phyloP scores from a whole-genome alignment of 495 filamentous ascomycete species.

The Podospora fimiseda region DNA sequence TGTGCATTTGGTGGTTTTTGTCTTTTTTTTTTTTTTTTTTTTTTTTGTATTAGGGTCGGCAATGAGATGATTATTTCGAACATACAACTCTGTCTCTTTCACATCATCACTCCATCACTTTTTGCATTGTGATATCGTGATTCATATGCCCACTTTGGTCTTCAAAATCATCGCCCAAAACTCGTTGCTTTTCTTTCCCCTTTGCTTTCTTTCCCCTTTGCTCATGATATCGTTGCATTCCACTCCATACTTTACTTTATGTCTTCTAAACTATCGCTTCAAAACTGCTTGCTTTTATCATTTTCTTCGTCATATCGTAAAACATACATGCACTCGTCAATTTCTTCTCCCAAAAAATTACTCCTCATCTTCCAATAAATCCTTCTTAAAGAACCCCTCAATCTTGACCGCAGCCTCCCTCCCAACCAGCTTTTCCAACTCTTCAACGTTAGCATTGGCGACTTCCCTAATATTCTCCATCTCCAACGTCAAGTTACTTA shows the following conservation, averaged over 20 bases:
- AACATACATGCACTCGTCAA: neutral
- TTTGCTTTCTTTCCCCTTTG: too few relatives aligned
- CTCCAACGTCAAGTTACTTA: slow-evolving; percentile 62
- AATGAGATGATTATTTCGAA: neutral
- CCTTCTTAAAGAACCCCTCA: slow-evolving; percentile 75
- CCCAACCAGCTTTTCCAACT: slow-evolving; percentile 68
- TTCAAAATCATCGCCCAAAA: too few relatives aligned
- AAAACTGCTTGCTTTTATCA: too few relatives aligned
- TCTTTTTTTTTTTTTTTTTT: neutral
- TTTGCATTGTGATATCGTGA: too few relatives aligned
- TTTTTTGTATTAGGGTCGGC: neutral
- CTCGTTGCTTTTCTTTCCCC: too few relatives aligned
- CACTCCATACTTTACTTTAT: too few relatives aligned
- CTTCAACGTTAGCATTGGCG: slow-evolving; percentile 75
- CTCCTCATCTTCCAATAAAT: slow-evolving; percentile 49
- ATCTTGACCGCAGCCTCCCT: slow-evolving; percentile 75
- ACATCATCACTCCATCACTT: too few relatives aligned
- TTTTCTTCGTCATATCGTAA: neutral
- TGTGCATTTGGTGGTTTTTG: too few relatives aligned
- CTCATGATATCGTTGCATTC: too few relatives aligned
- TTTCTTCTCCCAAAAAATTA: neutral
- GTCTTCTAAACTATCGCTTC: too few relatives aligned
- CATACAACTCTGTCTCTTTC: too few relatives aligned
- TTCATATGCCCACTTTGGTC: too few relatives aligned
- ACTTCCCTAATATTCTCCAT: slow-evolving; percentile 73